These are phyloP conservation scores for Trichoderma endophyticum DNA, from an alignment of 2,329 filamentous ascomycete species.

Conservation along the genomic window DNA sequence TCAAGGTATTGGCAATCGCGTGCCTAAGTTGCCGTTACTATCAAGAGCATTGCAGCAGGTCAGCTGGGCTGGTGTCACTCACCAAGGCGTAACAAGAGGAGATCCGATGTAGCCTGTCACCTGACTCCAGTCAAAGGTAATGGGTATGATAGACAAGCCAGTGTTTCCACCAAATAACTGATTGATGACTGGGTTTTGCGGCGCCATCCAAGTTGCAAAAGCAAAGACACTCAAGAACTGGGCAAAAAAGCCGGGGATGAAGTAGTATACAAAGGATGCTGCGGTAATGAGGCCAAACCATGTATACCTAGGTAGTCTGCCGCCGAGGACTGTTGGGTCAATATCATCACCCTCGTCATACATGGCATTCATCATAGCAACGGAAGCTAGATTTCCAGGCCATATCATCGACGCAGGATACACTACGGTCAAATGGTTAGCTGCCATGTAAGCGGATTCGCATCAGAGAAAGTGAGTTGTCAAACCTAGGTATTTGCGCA, in stretches of 20 bases:
- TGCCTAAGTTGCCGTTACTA: constrained; percentile 42
- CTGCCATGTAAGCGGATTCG: neutral
- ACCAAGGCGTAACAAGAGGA: constrained; percentile 68
- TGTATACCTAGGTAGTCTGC: constrained; percentile 61
- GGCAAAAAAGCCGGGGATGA: constrained; percentile 66
- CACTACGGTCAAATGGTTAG: constrained; percentile 34
- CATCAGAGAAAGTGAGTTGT: neutral
- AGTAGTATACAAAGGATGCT: constrained; percentile 62
- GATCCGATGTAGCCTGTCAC: constrained; percentile 66
- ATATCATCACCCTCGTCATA: constrained; percentile 56
- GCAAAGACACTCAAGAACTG: constrained; percentile 69
- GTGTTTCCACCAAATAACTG: constrained; percentile 69
- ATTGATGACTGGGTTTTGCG: constrained; percentile 65
- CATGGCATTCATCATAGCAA: constrained; percentile 68
- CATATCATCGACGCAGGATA: constrained; percentile 72
- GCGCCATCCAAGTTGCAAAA: constrained; percentile 69
- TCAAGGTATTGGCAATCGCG: constrained; percentile 69
- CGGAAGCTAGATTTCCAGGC: constrained; percentile 64
- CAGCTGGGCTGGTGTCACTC: constrained; percentile 25
- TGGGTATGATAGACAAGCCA: constrained; percentile 64
- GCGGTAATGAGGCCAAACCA: constrained; percentile 60
- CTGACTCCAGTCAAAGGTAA: constrained; percentile 76
- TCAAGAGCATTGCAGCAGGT: neutral
- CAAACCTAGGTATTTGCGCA: constrained; percentile 60
- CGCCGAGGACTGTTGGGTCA: constrained; percentile 56